Conservation (phyloP, 441 rosid species). For the Gossypium lobatum region DNA sequence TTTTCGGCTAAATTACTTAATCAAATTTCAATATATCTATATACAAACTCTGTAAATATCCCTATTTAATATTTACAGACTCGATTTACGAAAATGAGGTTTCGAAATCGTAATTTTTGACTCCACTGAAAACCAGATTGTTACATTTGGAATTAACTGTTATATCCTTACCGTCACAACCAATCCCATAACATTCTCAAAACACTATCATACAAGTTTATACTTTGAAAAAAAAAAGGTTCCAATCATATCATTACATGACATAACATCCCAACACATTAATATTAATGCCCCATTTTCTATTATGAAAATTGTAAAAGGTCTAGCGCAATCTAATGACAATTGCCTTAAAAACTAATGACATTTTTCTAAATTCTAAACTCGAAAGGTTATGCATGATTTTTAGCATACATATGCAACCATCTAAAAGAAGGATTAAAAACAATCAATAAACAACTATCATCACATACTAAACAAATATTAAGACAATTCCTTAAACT, state of each 20-base stretch:
- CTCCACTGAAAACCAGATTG: too few relatives aligned
- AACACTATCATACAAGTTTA: background rate
- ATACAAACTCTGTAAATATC: too few relatives aligned
- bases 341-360: background rate
- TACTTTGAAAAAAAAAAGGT: background rate
- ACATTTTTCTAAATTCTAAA: background rate
- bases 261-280: background rate
- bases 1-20: too few relatives aligned
- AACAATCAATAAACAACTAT: conserved; percentile 3
- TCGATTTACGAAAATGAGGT: too few relatives aligned
- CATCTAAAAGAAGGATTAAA: background rate
- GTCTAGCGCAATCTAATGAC: background rate
- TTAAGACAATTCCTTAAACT: background rate
- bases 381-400: background rate
- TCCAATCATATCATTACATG: background rate
- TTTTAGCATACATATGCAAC: background rate
- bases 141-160: conserved; percentile 16
- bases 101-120: background rate
- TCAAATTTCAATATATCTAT: too few relatives aligned
- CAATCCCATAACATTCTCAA: background rate
- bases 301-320: background rate
- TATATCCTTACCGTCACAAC: background rate
- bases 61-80: too few relatives aligned
- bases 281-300: background rate
- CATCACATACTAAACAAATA: conserved; percentile 8